A percentile compares a stretch with the other conserved stretches of the same genome.
Evolutionary conservation across 2,329 filamentous ascomycete genomes (phyloP).

Genomic region (Aurifilum marmelostoma): DNA sequence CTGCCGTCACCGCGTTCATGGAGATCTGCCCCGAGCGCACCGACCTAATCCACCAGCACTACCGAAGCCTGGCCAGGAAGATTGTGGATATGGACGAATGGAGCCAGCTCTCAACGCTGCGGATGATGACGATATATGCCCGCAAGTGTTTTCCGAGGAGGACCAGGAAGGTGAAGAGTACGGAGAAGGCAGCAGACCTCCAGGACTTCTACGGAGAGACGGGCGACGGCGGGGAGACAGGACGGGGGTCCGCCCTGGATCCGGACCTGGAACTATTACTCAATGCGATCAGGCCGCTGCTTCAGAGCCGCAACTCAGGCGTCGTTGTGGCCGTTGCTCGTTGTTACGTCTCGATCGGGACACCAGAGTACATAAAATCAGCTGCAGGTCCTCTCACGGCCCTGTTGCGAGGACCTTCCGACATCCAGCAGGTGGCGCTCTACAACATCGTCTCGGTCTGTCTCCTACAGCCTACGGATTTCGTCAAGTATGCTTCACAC

Average conservation of each 20-base stretch:
- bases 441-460: slow-evolving; percentile 97
- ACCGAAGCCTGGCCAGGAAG: slow-evolving; percentile 82
- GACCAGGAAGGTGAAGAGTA: slow-evolving; percentile 58
- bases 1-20: slow-evolving; percentile 85
- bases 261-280: slow-evolving; percentile 83
- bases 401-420: slow-evolving; percentile 79
- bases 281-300: slow-evolving; percentile 76
- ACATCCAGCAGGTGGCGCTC: slow-evolving; percentile 86
- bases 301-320: slow-evolving; percentile 90
- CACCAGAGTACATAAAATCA: slow-evolving; percentile 71
- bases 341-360: slow-evolving; percentile 84
- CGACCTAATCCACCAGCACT: slow-evolving; percentile 89
- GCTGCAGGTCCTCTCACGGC: slow-evolving; percentile 86
- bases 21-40: slow-evolving; percentile 87
- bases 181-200: slow-evolving; percentile 47
- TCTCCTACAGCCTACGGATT: slow-evolving; percentile 73
- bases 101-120: slow-evolving; percentile 84
- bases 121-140: slow-evolving; percentile 81
- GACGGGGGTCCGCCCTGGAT: slow-evolving; percentile 68
- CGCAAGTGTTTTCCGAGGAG: slow-evolving; percentile 83
- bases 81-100: slow-evolving; percentile 99
- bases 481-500: slow-evolving; percentile 85
- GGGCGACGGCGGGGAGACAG: slow-evolving; percentile 45
- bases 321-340: slow-evolving; percentile 87
- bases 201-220: slow-evolving; percentile 84